Evolutionary conservation across 2,329 filamentous ascomycete species (phyloP).

Genomic region (Zalaria obscura): DNA sequence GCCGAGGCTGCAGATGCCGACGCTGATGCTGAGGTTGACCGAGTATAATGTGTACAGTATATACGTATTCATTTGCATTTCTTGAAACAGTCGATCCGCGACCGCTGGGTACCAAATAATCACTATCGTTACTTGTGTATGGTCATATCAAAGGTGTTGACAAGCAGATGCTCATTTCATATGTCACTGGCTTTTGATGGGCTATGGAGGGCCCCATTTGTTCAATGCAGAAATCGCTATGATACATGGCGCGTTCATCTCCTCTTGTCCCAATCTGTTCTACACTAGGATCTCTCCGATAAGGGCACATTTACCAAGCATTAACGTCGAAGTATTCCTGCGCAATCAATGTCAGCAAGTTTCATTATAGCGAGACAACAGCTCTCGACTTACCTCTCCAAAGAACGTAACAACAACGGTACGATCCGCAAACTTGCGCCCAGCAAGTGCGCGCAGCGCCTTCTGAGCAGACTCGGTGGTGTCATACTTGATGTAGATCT

Average conservation of each 20-base stretch:
- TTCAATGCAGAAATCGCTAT: not conserved
- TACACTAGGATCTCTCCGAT: not conserved
- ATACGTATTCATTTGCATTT: no score
- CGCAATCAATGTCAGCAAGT: conserved; percentile 7
- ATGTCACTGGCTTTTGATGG: not conserved
- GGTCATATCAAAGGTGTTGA: no score
- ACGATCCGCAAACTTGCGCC: conserved; percentile 88
- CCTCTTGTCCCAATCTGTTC: not conserved
- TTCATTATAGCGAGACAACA: conserved; percentile 16
- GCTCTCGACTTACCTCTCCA: conserved; percentile 52
- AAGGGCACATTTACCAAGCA: conserved; percentile 52
- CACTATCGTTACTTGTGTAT: no score
- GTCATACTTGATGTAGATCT: conserved; percentile 95
- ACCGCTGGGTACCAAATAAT: no score
- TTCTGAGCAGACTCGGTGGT: conserved; percentile 62
- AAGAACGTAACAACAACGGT: conserved; percentile 97
- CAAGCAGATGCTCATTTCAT: not conserved
- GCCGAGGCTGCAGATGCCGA: no score
- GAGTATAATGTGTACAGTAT: no score
- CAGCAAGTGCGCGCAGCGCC: conserved; percentile 78
- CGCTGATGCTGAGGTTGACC: no score
- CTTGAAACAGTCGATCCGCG: no score
- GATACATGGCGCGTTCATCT: not conserved
- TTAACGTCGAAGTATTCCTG: conserved; percentile 89
- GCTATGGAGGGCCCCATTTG: not conserved